These are phyloP conservation scores for Mesostigma viride DNA, from an alignment of 139 green algal species.

Conservation along the genomic window DNA sequence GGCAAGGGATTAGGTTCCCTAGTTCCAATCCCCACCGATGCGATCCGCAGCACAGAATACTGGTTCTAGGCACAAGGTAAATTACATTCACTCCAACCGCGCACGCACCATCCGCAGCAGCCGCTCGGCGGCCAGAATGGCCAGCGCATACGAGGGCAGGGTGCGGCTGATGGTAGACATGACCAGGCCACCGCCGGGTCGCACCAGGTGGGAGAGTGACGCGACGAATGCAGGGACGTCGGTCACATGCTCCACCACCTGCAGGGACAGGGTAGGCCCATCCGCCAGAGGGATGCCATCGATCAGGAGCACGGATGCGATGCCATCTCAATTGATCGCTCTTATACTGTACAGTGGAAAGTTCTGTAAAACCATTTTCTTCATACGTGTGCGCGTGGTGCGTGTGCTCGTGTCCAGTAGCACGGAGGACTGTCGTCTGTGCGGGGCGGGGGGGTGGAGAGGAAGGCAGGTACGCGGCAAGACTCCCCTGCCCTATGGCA, in stretches of 20 bases:
- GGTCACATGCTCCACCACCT: conserved; percentile 40
- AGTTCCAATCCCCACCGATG: too few species aligned
- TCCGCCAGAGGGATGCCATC: not conserved
- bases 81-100: too few species aligned
- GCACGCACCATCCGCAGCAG: too few species aligned
- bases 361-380: not conserved
- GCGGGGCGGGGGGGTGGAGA: too few species aligned
- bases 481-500: too few species aligned
- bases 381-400: too few species aligned
- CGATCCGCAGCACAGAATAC: too few species aligned
- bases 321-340: not conserved
- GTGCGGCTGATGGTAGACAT: conserved; percentile 86
- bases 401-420: too few species aligned
- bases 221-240: conserved; percentile 36
- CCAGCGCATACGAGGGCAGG: conserved; percentile 53
- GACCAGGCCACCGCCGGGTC: conserved; percentile 40
- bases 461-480: too few species aligned
- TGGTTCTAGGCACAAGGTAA: too few species aligned
- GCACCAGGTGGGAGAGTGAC: conserved; percentile 32
- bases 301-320: not conserved
- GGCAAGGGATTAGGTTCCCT: too few species aligned
- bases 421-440: too few species aligned
- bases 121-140: conserved; percentile 74
- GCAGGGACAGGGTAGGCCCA: not conserved
- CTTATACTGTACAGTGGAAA: not conserved